Conservation (phyloP, 441 rosid species). For the Mallotus japonicus region DNA sequence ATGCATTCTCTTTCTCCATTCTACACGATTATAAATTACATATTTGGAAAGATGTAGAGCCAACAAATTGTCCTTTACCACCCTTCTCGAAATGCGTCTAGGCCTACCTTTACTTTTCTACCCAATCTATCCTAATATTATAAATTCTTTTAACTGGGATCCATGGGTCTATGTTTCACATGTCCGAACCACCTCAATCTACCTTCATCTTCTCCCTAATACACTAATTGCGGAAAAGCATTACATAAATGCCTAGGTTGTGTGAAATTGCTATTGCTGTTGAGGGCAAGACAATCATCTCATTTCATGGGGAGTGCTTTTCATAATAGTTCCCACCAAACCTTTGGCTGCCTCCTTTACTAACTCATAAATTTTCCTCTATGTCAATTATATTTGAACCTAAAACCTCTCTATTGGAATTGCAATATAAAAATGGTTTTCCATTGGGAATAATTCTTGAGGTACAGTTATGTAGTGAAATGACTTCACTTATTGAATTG, state of each 20-base stretch:
- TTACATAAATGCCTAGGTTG: too few species aligned
- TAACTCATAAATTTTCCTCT: background rate
- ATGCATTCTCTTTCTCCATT: too few species aligned
- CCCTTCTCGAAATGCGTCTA: background rate
- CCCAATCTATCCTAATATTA: too few species aligned
- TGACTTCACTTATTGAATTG: background rate
- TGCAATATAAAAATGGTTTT: background rate
- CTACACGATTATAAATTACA: too few species aligned
- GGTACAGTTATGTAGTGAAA: background rate
- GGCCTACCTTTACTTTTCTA: too few species aligned
- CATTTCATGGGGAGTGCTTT: background rate
- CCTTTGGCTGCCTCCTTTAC: too few species aligned
- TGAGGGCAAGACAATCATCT: background rate
- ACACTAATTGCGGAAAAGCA: too few species aligned
- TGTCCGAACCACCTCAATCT: too few species aligned
- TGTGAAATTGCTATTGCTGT: background rate
- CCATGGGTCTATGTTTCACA: too few species aligned
- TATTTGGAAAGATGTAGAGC: background rate
- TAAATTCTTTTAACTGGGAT: too few species aligned
- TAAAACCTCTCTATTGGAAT: background rate
- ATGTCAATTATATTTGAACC: background rate
- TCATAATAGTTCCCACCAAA: background rate
- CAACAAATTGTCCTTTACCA: background rate
- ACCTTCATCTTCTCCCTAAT: too few species aligned
- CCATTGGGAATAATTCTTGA: background rate